Percentiles rank a stretch among this genome's conserved stretches.
These are phyloP conservation scores for Starmerella bombicola DNA, from an alignment of 805 yeast genomes.

Conservation along the genomic window DNA sequence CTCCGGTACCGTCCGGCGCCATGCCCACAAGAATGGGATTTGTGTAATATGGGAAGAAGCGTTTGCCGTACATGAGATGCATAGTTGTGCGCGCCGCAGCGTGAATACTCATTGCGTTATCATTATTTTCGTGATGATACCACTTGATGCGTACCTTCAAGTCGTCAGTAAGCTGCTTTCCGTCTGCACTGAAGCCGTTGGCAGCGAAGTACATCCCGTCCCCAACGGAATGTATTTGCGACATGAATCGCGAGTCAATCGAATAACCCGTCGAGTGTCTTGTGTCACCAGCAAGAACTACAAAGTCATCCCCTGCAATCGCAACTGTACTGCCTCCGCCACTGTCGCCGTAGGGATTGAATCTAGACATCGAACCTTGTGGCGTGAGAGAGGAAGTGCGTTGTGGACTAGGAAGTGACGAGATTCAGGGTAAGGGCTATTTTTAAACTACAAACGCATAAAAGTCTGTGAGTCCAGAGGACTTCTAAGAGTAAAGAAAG, in stretches of 20 bases:
- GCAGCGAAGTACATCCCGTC: conserved; percentile 81
- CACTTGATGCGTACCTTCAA: conserved; percentile 47
- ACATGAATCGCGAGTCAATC: conserved; percentile 84
- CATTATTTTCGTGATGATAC: conserved; percentile 83
- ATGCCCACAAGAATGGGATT: conserved; percentile 90
- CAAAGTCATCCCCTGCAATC: conserved; percentile 95
- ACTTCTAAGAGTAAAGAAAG: too few species aligned
- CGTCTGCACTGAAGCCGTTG: conserved; percentile 95
- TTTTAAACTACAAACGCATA: too few species aligned
- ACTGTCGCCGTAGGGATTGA: conserved; percentile 28
- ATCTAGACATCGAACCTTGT: conserved; percentile 20
- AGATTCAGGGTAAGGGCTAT: too few species aligned
- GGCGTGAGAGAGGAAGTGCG: too few species aligned
- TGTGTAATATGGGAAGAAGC: conserved; percentile 94
- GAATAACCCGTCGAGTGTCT: conserved; percentile 89
- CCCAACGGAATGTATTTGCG: conserved; percentile 79
- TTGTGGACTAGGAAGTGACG: too few species aligned
- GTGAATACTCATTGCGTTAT: conserved; percentile 48
- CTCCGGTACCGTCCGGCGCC: conserved; percentile 84
- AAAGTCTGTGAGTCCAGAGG: too few species aligned
- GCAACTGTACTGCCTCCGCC: conserved; percentile 97
- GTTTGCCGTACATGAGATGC: conserved; percentile 78
- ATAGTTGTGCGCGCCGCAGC: conserved; percentile 86
- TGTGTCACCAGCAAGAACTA: conserved; percentile 96
- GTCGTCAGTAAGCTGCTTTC: conserved; percentile 66